Evolutionary conservation across 257 asterid species (phyloP), one percentile per base, ranked within the genome.

Genomic region (Fraxinus pennsylvanica): DNA sequence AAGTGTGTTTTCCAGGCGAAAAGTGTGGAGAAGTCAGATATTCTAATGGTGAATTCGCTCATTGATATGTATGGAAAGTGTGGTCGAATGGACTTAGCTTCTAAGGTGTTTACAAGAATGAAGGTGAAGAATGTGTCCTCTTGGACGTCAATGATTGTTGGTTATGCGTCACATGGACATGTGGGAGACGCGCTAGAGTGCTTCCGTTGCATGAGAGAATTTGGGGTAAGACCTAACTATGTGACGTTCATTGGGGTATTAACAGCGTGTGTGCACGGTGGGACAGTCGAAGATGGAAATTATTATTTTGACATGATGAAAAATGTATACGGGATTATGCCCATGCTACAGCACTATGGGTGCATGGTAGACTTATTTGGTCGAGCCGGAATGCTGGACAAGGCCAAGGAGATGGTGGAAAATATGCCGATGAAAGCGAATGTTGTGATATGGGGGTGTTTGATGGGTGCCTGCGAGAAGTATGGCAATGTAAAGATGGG

Each of bases 201-300:
- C 87, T 93, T 93, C 74, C 57, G 9, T 6, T 35, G 74, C 38
- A 91, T 93, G 98, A 88, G 82, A 78, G 91, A 88, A 78, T 81
- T 82, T 0, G 90, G 88, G 7, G 75, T 91, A 65, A 78, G 72
- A 81, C 99, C 97, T 54, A 93, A 95, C 81, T 88, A 88, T 15
- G 92, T 95, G 80, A 93, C 97, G 0, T 95, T 93, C 79, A 86
- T 95, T 8, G 97, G 97, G 47, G 93, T 93, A 30, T 74, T 95
- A 88, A 90, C 90, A n/a, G 94, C 98, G 3, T 93, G 99, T 50
- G 99, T 95, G 61, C 99, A 95, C 68, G 97, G 98, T 6, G 98
- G 99, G 72, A 73, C 75, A 85, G 97, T 91, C 33, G 81, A 87
- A 41, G 96, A 89, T 81, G 99, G 99, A 39, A 93, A 85, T 70